Conservation (phyloP, 2,329 filamentous ascomycete genomes). For the Cladosporium colombiae region DNA sequence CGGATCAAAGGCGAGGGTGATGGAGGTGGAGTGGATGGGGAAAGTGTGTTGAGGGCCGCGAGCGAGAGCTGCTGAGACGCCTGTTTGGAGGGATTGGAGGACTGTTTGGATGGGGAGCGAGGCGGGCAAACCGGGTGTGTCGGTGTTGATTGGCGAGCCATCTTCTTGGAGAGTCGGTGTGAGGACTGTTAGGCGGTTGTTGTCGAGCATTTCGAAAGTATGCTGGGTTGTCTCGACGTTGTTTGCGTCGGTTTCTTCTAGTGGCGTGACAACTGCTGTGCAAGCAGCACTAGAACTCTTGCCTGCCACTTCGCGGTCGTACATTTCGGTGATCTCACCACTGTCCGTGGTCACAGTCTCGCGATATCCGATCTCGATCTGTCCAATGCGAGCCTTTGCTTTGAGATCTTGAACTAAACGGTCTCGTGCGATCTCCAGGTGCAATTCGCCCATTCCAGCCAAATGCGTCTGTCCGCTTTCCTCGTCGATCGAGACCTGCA, state of each 20-base stretch:
- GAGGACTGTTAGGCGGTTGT: conserved; percentile 66
- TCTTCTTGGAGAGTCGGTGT: conserved; percentile 50
- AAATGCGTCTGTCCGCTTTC: conserved; percentile 92
- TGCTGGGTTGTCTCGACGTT: conserved; percentile 27
- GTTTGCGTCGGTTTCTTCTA: conserved; percentile 39
- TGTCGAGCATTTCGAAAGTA: conserved; percentile 57
- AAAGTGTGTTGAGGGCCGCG: conserved; percentile 80
- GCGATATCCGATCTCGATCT: conserved; percentile 93
- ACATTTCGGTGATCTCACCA: conserved; percentile 59
- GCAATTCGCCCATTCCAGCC: conserved; percentile 94
- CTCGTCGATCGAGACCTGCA: conserved; percentile 80
- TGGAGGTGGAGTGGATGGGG: conserved; percentile 73
- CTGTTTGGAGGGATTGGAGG: conserved; percentile 67
- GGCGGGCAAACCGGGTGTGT: conserved; percentile 55
- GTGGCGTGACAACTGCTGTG: conserved; percentile 65
- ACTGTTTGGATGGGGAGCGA: conserved; percentile 53
- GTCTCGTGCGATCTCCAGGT: conserved; percentile 89
- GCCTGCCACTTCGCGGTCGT: conserved; percentile 78
- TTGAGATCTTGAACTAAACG: conserved; percentile 87
- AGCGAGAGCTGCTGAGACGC: conserved; percentile 78
- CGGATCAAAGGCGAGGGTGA: conserved; percentile 70
- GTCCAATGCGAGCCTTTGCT: conserved; percentile 79
- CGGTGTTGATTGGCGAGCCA: conserved; percentile 41
- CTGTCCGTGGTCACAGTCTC: conserved; percentile 70
- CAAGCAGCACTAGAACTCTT: conserved; percentile 78